Evolutionary conservation across 768 basidiomycete species (phyloP).

Genomic region (Boletus vermiculosoides): DNA sequence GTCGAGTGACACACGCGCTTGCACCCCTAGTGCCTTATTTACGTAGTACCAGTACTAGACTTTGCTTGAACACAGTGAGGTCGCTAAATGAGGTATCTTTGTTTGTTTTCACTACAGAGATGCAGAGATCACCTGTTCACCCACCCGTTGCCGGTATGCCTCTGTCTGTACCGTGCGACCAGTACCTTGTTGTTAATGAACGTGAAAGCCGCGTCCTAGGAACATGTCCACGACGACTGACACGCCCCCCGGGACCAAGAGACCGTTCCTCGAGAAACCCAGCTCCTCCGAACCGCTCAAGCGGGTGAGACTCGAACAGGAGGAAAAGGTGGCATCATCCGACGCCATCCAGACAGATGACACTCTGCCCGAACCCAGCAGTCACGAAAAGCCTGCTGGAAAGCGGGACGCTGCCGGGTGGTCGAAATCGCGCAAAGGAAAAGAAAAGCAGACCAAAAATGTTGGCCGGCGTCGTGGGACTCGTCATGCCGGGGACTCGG

Average conservation of each 20-base stretch:
- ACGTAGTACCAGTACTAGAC: no score
- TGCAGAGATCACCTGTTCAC: conserved; percentile 4
- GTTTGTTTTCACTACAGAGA: conserved; percentile 6
- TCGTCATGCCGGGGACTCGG: conserved; percentile 36
- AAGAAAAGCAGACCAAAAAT: conserved; percentile 39
- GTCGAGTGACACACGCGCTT: no score
- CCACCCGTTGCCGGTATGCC: neutral
- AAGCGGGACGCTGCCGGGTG: conserved; percentile 32
- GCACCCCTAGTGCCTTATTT: no score
- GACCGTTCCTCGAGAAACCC: neutral
- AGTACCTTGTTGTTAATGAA: neutral
- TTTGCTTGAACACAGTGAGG: neutral
- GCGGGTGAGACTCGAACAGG: conserved; percentile 10
- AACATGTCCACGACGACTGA: neutral
- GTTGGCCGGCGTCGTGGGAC: conserved; percentile 42
- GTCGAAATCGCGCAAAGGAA: conserved; percentile 34
- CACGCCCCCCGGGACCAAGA: conserved; percentile 7
- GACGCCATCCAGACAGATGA: neutral
- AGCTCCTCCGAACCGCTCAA: conserved; percentile 8
- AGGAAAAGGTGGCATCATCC: neutral
- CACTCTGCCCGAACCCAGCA: neutral
- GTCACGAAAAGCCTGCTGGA: conserved; percentile 1
- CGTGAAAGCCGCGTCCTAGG: neutral
- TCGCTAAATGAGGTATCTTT: conserved; percentile 19
- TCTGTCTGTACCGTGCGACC: neutral